A percentile compares a stretch with the other conserved stretches of the same genome.
phyloP scores from a whole-genome alignment of 179 eudicot genomes.

The Gypsophila paniculata region DNA sequence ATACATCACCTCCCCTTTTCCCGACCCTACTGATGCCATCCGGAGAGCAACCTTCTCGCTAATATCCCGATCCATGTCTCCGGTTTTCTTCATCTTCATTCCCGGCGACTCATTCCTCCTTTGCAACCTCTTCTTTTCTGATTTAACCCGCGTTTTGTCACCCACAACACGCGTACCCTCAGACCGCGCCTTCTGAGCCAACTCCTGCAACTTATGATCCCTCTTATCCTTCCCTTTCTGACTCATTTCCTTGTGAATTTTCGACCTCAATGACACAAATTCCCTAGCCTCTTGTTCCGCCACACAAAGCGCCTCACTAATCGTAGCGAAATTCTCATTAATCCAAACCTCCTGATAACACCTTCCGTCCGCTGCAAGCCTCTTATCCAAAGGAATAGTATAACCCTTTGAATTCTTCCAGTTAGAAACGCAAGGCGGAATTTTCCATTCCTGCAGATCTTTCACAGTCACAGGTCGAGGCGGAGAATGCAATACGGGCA shows the following conservation, averaged over 20 bases:
- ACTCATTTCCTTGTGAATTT: slow-evolving; percentile 92
- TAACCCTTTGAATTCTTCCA: slow-evolving; percentile 96
- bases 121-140: slow-evolving; percentile 79
- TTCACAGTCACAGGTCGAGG: slow-evolving; percentile 92
- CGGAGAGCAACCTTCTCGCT: slow-evolving; percentile 93
- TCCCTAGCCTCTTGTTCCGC: slow-evolving; percentile 90
- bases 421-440: slow-evolving; percentile 90
- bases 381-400: slow-evolving; percentile 82
- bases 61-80: slow-evolving; percentile 82
- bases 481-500: slow-evolving; percentile 85
- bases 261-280: slow-evolving; percentile 79
- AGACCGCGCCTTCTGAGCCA: slow-evolving; percentile 78
- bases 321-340: slow-evolving; percentile 84
- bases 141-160: too few species aligned
- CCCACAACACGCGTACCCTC: too few species aligned
- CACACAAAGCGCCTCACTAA: slow-evolving; percentile 73
- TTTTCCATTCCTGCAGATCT: slow-evolving; percentile 93
- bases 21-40: slow-evolving; percentile 66
- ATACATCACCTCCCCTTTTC: slow-evolving; percentile 77
- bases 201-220: slow-evolving; percentile 62
- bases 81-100: slow-evolving; percentile 78
- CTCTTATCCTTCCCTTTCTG: slow-evolving; percentile 77
- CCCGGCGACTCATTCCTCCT: slow-evolving; percentile 90
- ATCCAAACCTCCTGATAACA: slow-evolving; percentile 92
- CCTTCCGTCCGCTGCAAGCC: slow-evolving; percentile 92